Base-by-base conservation (phyloP, 2,329 filamentous ascomycete species). In the Ophiostoma piceae region DNA sequence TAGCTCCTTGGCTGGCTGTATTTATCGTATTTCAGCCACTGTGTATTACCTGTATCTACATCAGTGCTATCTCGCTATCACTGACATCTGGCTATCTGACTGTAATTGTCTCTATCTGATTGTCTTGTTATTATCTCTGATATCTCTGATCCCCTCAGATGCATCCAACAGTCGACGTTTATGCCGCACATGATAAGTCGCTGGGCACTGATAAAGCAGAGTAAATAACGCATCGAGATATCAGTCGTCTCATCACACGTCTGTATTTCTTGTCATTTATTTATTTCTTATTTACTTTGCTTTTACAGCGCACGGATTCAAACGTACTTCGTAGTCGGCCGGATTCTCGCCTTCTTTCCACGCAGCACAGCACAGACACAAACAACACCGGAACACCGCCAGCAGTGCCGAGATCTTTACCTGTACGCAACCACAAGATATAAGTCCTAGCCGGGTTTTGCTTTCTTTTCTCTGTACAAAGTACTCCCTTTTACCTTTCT, bases 1-100 rank as follows among this genome's bases (percentile, higher is more conserved):
- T 66, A 66, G 65, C 65, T 66, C 37, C 65, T 66, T 66, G 65
- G 65, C 65, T 32, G 62, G 11, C 51, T 57, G 22, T 3, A 8
- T 37, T 19, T 62, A 6, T 11, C 29, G 14, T 62, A 29, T 14
- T 29, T 62, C 22, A 29, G 26, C 35, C 35, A 35, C 35, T 35
- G 35, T 35, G 35, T 35, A 2, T 35, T 35, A 3, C 1, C 35
- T 35, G 35, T 35, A 35, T 29, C 35, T 29, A 29, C 26, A 29
- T 29, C 26, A 29, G 26, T 29, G 26, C 26, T 29, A 29, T 29
- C 26, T 29, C 26, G 26, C 26, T 29, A 29, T 29, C 26, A 29
- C 26, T 29, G 26, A 29, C 26, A 29, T 29, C 26, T 29, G 26
- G 26, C 26, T 29, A 29, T 29, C 26, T 29, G 26, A 29, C 35